Evolutionary conservation across 2,329 filamentous ascomycete genomes (phyloP).

Genomic region (Aspergillus chevalieri): DNA sequence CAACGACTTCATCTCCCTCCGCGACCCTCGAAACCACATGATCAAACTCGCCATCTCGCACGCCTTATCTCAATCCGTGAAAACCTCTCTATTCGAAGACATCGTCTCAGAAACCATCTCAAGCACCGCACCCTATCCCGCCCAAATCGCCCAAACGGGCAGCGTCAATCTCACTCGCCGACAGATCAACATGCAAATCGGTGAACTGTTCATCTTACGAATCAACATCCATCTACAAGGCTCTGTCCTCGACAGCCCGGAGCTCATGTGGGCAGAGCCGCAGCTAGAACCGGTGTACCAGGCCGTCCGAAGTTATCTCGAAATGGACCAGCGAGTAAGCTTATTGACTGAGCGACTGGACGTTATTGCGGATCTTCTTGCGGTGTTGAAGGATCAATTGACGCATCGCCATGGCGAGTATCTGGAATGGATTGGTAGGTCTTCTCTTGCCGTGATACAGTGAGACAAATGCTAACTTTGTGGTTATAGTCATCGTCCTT

Average conservation of each 20-base stretch:
- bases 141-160: slow-evolving; percentile 85
- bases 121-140: slow-evolving; percentile 84
- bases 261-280: slow-evolving; percentile 97
- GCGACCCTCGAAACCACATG: slow-evolving; percentile 96
- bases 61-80: slow-evolving; percentile 90
- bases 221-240: slow-evolving; percentile 98
- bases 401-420: slow-evolving; percentile 89
- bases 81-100: slow-evolving; percentile 96
- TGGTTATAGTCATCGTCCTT: slow-evolving; percentile 70
- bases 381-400: slow-evolving; percentile 90
- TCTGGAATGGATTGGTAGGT: slow-evolving; percentile 79
- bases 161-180: slow-evolving; percentile 81
- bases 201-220: slow-evolving; percentile 91
- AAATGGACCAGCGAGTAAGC: slow-evolving; percentile 94
- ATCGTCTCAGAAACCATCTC: slow-evolving; percentile 90
- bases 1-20: slow-evolving; percentile 95
- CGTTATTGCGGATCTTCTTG: slow-evolving; percentile 87
- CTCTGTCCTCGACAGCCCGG: slow-evolving; percentile 90
- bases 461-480: neutral
- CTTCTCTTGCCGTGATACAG: neutral
- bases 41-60: slow-evolving; percentile 95
- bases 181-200: slow-evolving; percentile 99
- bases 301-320: slow-evolving; percentile 87
- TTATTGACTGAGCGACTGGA: slow-evolving; percentile 83
- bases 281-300: slow-evolving; percentile 95